phyloP scores from a whole-genome alignment of 164 flowering plant genomes.

The Litsea cubeba region DNA sequence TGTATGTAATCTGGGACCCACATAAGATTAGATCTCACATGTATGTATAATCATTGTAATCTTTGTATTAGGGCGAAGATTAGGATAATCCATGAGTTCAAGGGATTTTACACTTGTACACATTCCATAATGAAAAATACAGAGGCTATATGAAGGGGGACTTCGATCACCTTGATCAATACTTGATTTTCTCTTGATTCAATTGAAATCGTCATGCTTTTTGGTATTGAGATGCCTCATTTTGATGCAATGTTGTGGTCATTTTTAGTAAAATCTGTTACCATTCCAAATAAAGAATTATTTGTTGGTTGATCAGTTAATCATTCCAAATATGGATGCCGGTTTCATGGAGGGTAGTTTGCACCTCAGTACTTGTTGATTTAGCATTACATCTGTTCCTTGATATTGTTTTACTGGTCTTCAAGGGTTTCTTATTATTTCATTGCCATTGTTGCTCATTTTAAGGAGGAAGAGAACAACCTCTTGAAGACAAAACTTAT shows the following conservation, averaged over 20 bases:
- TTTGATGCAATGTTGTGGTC: neutral
- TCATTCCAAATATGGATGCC: neutral
- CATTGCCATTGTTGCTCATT: neutral
- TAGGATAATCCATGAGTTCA: too few species aligned
- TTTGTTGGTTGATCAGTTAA: too few species aligned
- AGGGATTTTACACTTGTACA: too few species aligned
- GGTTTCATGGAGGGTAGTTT: neutral
- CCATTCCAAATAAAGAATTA: neutral
- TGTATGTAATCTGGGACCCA: too few species aligned
- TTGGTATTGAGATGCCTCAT: neutral
- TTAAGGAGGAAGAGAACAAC: constrained; percentile 49
- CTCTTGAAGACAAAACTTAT: constrained; percentile 58
- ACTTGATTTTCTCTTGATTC: too few species aligned
- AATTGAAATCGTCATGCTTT: too few species aligned
- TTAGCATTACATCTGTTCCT: neutral
- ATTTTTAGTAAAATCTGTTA: neutral
- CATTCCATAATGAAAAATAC: too few species aligned
- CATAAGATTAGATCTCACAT: too few species aligned
- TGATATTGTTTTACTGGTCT: neutral
- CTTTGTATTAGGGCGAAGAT: too few species aligned
- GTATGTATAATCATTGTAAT: too few species aligned
- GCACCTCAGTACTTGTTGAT: neutral
- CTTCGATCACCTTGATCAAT: too few species aligned
- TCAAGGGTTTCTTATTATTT: neutral
- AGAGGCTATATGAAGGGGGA: too few species aligned